Base-by-base conservation (phyloP, 2,329 filamentous ascomycete genomes). In the Ascochyta fabae region DNA sequence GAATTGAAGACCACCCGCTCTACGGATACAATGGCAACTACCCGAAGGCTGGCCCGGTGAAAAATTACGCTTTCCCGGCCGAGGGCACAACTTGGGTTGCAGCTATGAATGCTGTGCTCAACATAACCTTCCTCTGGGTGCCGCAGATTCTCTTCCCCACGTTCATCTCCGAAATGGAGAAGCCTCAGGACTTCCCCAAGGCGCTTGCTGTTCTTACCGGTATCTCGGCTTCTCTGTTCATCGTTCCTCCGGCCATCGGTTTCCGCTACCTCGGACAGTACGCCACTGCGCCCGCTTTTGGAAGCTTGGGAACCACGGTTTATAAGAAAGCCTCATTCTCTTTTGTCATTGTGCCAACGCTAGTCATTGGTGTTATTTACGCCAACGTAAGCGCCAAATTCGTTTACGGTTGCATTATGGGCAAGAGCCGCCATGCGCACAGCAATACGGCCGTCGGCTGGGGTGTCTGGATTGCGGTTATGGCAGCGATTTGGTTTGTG, bases 71-170 rank as follows among this genome's bases (percentile, higher is more conserved):
- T 0, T 73, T 93, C 16, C 90, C 92, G 0, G 75, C 86, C 3
- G 75, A 80, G 2, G 85, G 88, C 16, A 95, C 91, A 0, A 90
- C 88, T 0, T 96, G 95, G 65, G 90, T 96, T 5, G 80, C 83
- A 2, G 92, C 87, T 15, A 88, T 96, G 82, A 92, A 88, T 46
- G 93, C 92, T 0, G 96, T 96, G 75, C 82, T 96, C 71, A 96
- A 96, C 76, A 96, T 96, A 70, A 91, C 88, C 77, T 97, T 96
- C 74, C 96, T 92, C 0, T 96, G 96, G 72, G 96, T 97, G 63
- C 92, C 92, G 0, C 92, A 97, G 73, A 96, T 96, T 67, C 96
- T 92, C 0, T 83, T 97, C 15, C 92, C 92, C 0, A 93, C 89
- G 62, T 97, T 97, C 79, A 96, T 97, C 62, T 91, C 93, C 4